Percentiles rank a stretch among this genome's conserved stretches.
These are phyloP conservation scores for Acacia concinna DNA, from an alignment of 331 rosid species.

Conservation along the genomic window DNA sequence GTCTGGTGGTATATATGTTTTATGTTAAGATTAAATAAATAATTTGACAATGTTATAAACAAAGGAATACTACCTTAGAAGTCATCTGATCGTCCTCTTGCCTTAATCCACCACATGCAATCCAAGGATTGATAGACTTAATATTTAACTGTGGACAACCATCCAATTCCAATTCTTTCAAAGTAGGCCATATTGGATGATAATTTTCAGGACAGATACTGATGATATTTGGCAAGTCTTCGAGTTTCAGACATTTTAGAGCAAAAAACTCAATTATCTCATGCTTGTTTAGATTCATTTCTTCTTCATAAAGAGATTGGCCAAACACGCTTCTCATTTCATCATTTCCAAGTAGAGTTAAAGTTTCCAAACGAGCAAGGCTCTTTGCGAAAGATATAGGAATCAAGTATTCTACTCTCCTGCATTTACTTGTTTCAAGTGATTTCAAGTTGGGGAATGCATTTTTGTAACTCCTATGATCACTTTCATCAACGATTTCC, in stretches of 20 bases:
- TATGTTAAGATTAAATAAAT: not conserved
- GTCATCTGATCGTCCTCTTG: not conserved
- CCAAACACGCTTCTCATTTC: conserved; percentile 1
- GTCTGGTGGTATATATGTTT: not conserved
- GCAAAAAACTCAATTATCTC: not conserved
- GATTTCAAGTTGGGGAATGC: not conserved
- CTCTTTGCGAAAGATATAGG: not conserved
- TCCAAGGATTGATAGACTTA: not conserved
- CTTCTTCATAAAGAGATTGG: not conserved
- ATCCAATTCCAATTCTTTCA: rapidly evolving
- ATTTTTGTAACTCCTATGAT: not conserved
- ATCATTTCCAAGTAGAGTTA: rapidly evolving
- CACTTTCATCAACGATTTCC: not conserved
- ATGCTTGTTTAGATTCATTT: not conserved
- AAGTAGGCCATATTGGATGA: not conserved
- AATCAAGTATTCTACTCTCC: not conserved
- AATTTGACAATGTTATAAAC: not conserved
- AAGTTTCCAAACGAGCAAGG: not conserved
- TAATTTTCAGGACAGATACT: not conserved
- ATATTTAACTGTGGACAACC: not conserved
- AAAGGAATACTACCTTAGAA: not conserved
- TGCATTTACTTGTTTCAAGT: rapidly evolving
- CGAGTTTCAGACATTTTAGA: rapidly evolving
- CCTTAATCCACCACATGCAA: too few relatives aligned
- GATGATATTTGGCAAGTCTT: not conserved